Evolutionary conservation across 306 rosid species (phyloP).

Genomic region (Prosopis cineraria): DNA sequence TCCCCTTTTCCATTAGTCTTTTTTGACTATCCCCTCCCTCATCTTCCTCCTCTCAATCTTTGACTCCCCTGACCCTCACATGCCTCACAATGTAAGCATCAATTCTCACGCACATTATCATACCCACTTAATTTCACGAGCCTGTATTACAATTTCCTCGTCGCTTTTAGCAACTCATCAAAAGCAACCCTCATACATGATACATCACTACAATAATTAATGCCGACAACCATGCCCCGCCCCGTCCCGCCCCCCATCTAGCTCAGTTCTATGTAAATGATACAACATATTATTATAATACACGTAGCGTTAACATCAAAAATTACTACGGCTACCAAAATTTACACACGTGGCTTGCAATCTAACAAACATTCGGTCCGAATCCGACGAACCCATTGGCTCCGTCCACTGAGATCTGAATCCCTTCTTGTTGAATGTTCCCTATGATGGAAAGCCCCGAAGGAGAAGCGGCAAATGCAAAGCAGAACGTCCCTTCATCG

Average conservation of each 20-base stretch:
- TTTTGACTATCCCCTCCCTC: constrained; percentile 38
- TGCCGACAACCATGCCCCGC: constrained; percentile 21
- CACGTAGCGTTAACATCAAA: neutral
- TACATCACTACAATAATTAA: constrained; percentile 6
- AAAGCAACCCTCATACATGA: constrained; percentile 26
- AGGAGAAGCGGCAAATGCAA: constrained; percentile 76
- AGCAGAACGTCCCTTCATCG: constrained; percentile 79
- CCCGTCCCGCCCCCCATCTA: neutral
- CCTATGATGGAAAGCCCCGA: constrained; percentile 80
- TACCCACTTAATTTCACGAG: neutral
- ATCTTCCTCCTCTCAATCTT: constrained; percentile 34
- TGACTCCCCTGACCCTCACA: constrained; percentile 40
- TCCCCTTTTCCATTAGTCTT: constrained; percentile 39
- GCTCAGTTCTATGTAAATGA: neutral
- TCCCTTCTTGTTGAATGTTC: constrained; percentile 96
- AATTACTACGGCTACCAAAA: constrained; percentile 43
- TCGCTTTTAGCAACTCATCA: constrained; percentile 34
- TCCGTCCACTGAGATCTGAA: constrained; percentile 84
- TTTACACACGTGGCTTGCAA: neutral
- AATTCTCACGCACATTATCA: constrained; percentile 13
- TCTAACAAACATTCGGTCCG: constrained; percentile 83
- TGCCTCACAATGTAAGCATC: neutral
- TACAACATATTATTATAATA: neutral
- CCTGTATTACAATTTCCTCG: neutral
- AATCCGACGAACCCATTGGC: constrained; percentile 91